Conservation (phyloP, 345 rosid genomes). For the Eutrema yunnanense region DNA sequence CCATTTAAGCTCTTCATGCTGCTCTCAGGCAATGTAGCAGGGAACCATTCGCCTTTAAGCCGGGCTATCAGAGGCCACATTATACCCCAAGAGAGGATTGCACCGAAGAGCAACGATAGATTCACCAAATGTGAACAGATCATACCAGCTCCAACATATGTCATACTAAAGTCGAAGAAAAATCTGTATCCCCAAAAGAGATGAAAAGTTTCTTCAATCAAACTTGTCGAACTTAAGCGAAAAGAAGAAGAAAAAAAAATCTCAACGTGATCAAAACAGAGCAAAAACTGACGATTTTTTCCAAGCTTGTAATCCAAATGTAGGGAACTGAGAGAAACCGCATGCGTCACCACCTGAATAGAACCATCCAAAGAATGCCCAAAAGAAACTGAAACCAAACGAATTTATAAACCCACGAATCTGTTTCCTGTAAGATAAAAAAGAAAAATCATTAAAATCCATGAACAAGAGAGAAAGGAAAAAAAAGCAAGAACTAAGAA, state of each 20-base stretch:
- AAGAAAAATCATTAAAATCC: not conserved
- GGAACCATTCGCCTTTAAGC: constrained; percentile 76
- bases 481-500: not conserved
- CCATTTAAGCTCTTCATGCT: constrained; percentile 90
- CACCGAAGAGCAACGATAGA: constrained; percentile 84
- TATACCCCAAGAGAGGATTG: constrained; percentile 83
- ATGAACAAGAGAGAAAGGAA: not conserved
- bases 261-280: not conserved
- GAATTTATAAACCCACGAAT: constrained; percentile 61
- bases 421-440: constrained; percentile 49
- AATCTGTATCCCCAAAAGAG: constrained; percentile 49
- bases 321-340: constrained; percentile 75
- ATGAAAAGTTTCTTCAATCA: constrained; percentile 1
- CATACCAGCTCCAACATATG: constrained; percentile 95
- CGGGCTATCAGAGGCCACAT: constrained; percentile 85
- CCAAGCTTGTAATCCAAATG: constrained; percentile 79
- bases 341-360: constrained; percentile 60
- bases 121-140: constrained; percentile 93
- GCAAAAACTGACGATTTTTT: constrained; percentile 53
- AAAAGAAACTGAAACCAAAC: constrained; percentile 64
- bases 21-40: constrained; percentile 43
- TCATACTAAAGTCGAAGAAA: constrained; percentile 84
- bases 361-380: constrained; percentile 93
- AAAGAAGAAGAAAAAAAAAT: not conserved
- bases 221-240: not conserved